Evolutionary conservation across 192 early-diverging fungal species (phyloP), one percentile per base, ranked within the genome.

Genomic region (Coemansia sp.): DNA sequence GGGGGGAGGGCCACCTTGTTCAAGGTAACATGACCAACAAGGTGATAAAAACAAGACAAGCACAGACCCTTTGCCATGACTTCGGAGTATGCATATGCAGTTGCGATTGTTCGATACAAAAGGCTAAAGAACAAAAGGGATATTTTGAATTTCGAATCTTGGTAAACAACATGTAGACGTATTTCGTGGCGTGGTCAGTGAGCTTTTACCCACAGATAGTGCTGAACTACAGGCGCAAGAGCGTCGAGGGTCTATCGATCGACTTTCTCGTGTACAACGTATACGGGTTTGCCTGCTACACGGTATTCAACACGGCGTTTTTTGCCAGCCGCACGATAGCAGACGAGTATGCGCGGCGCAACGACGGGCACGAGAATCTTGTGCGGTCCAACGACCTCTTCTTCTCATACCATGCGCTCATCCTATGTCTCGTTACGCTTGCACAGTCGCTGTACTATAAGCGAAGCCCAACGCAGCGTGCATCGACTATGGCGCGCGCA

Each of bases 251-350:
- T 0, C 79, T 97, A 33, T 97, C 95, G 4, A 83, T 94, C 25
- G 95, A 97, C 73, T 97, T 93, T 84, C 68, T 95, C 2, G 85
- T 87, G 58, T 88, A 93, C 69, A 98, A 98, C 67, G 79, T 92
- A 17, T 80, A 88, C 49, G 95, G 95, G 11, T 98, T 98, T 55
- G 50, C 87, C 0, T 93, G 87, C 71, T 97, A 97, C 65, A 81
- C 92, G 22, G 71, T 89, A 15, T 94, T 89, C 88, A 94, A 91
- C 71, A 49, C 91, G 4, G 81, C 88, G 14, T 91, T 94, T 50
- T 93, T 85, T 70, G 87, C 81, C 50, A 90, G 83, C 71, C 67
- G 70, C 32, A 65, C 74, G 17, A 83, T 91, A 32, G 86, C 86
- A 41, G 83, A 90, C 14, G 85, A 94, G 73, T 95, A 93, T 79